Evolutionary conservation across 257 asterid genomes (phyloP).

Genomic region (Penstemon davidsonii): DNA sequence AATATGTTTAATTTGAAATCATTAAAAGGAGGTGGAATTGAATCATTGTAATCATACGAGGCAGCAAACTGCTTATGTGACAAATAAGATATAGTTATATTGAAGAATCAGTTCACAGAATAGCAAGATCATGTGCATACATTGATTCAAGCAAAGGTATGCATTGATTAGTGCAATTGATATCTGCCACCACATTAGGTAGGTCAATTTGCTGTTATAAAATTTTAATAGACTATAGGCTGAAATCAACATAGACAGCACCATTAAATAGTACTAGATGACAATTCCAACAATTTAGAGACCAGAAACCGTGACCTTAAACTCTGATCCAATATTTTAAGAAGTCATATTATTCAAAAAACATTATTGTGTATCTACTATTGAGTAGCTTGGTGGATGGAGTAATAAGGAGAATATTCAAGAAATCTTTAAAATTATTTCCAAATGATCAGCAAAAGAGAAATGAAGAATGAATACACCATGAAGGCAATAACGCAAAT

Average conservation of each 20-base stretch:
- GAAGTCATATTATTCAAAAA: not conserved
- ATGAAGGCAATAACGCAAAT: not conserved
- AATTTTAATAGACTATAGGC: not conserved
- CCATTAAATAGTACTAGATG: not conserved
- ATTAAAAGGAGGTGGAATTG: not conserved
- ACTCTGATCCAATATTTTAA: not conserved
- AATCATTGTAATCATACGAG: not conserved
- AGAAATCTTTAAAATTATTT: not conserved
- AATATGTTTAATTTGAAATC: not conserved
- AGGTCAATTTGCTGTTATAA: not conserved
- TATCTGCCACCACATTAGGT: not conserved
- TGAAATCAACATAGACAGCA: not conserved
- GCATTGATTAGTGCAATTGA: not conserved
- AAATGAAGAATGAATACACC: not conserved
- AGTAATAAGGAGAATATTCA: not conserved
- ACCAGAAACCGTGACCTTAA: not conserved
- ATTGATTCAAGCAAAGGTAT: not conserved
- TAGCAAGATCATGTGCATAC: not conserved
- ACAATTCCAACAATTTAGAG: not conserved
- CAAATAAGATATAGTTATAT: not conserved
- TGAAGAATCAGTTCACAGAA: conserved; percentile 1
- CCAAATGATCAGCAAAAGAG: not conserved
- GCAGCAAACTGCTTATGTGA: not conserved
- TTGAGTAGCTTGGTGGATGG: not conserved
- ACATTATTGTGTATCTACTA: not conserved